Base-by-base conservation (phyloP, 129 eudicot species). In the Logfia minima region DNA sequence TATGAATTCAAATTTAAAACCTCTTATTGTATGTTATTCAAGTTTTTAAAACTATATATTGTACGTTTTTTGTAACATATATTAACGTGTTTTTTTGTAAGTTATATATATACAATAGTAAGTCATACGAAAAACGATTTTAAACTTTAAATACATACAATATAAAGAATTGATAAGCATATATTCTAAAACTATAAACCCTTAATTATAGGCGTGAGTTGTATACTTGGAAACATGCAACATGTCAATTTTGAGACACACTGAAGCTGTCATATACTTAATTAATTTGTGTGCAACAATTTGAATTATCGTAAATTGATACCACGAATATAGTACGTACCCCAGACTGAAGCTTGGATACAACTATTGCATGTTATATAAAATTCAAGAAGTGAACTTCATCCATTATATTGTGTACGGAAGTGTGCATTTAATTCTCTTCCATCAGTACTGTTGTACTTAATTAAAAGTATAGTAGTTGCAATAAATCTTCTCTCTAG, bases 361-460 rank as follows among this genome's bases (percentile, higher is more conserved):
- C 69, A 26, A 17, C 43, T 64, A 64, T 64, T 64, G 41, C 69
- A 64, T 31, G 39, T 31, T 64, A 43, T 16, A 64, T 64, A 64
- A 64, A 64, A 48, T 5, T 13, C 14, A 48, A 59, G 10, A 21
- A 59, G 35, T 26, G 31, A 8, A 61, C 2, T 61, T 9, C 35
- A 26, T 62, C 16, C n/a, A 23, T 62, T 62, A 59, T 11, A 19
- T 68, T 21, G 16, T 68, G 39, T 11, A 23, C 21, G 41, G 14
- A 68, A 68, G 52, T 68, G 56, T 24, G 22, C 13, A 39, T 14
- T 48, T 13, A 41, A 14, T 45, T 45, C 18, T 14, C 17, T 11
- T 45, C 53, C 53, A 45, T 45, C 51, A 45, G 13, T 45, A 45
- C 53, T 45, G 53, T 35, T 5, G 2, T 43, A 35, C 39, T 43